Base-by-base conservation (phyloP, 129 eudicot species). In the Flaveria trinervia region DNA sequence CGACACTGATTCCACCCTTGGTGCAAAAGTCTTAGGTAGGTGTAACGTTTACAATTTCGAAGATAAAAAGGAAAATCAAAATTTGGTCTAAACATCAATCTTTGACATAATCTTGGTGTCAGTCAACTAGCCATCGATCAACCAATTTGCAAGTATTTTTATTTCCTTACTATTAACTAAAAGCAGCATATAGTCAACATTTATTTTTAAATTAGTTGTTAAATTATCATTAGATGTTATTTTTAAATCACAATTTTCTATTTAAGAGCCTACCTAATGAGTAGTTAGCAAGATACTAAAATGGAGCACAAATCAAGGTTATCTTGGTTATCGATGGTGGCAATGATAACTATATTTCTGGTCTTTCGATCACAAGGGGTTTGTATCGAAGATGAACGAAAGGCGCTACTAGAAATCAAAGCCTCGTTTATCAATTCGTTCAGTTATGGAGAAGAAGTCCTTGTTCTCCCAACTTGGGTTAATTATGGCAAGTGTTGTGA, bases 341-440 rank as follows among this genome's bases (percentile, higher is more conserved):
- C 51, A 66, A 66, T 44, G 72, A 44, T 26, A 26, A 62, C 8
- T 26, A 62, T 43, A 7, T 15, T 41, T 36, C 23, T 66, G 46
- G 14, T 41, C 56, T 8, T 9, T n/a, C 56, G 1, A 22, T 23
- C 57, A 7, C 43, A 46, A 14, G 67, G 60, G 3, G 46, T 26
- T 74, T 74, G 81, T 46, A 17, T 56, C n/a, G 75, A 68, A 44
- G 76, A 69, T 1, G 82, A 78, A 12, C 48, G 43, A 57, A 70
- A 33, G 16, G 39, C 76, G 5, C 22, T 78, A 5, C 61, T 70
- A 8, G 64, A 57, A 49, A n/a, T 78, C 62, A 78, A 78, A 45
- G 12, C 33, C 36, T 78, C 64, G 10, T 48, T 78, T 57, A 13
- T 44, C 1, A 57, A 68, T n/a, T 77, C 68, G 54, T 68, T 52